Conservation (phyloP, 208 protist species). For the Tritrichomonas foetus region DNA sequence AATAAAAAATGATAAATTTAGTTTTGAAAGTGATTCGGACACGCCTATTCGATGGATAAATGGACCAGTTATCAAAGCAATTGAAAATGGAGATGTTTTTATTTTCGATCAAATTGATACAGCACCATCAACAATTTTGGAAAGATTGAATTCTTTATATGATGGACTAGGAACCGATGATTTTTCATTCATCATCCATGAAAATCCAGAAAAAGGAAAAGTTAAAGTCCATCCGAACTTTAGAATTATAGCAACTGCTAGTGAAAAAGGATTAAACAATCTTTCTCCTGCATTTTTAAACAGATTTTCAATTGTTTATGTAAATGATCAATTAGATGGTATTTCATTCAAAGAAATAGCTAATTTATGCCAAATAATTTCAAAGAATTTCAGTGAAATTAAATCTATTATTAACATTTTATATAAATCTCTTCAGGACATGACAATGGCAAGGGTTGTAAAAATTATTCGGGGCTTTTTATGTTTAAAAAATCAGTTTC, state of each 20-base stretch:
- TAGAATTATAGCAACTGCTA: background rate
- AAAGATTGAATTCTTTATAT: background rate
- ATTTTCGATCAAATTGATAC: background rate
- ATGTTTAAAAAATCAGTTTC: too few relatives aligned
- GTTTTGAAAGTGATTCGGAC: background rate
- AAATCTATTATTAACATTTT: too few relatives aligned
- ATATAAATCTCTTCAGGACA: too few relatives aligned
- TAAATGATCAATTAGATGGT: background rate
- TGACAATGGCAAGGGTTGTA: too few relatives aligned
- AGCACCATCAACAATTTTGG: background rate
- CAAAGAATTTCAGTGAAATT: too few relatives aligned
- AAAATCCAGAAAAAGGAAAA: background rate
- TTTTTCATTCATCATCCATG: background rate
- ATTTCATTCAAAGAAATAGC: too few relatives aligned
- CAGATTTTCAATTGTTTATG: background rate
- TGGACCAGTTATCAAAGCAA: background rate
- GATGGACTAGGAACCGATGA: background rate
- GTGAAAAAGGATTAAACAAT: background rate
- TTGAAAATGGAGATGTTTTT: background rate
- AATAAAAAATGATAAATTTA: too few relatives aligned
- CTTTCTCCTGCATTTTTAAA: slow-evolving; percentile 16
- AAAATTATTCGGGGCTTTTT: too few relatives aligned
- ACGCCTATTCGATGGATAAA: background rate
- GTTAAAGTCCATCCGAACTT: background rate
- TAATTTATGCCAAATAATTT: too few relatives aligned